A percentile compares a stretch with the other conserved stretches of the same genome.
Evolutionary conservation across 331 rosid genomes (phyloP).

Genomic region (Saraca asoca): DNA sequence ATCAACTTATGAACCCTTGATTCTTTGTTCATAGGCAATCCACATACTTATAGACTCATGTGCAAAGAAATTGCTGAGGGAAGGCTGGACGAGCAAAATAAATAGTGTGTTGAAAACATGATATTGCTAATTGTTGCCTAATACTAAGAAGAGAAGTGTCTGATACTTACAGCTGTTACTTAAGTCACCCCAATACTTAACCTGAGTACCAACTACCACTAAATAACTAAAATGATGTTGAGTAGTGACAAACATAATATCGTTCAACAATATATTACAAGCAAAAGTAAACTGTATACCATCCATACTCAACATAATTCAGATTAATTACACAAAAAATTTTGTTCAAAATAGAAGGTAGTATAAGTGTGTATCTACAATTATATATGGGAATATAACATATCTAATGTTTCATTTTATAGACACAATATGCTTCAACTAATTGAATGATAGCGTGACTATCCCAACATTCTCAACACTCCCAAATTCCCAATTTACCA

Average conservation of each 20-base stretch:
- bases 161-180: background rate
- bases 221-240: background rate
- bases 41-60: constrained; percentile 8
- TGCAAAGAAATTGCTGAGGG: background rate
- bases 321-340: too few species aligned
- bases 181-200: background rate
- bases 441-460: background rate
- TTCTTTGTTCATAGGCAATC: background rate
- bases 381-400: too few species aligned
- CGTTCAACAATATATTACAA: background rate
- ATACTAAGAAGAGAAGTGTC: background rate
- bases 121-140: background rate
- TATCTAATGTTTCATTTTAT: too few species aligned
- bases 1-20: background rate
- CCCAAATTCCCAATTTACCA: background rate
- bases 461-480: background rate
- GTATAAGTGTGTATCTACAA: too few species aligned
- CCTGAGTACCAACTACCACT: background rate
- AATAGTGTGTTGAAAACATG: too few species aligned
- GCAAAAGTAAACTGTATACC: background rate
- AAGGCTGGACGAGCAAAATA: background rate
- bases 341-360: too few species aligned
- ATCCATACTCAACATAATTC: background rate
- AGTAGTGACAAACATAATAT: too few species aligned
- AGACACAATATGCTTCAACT: too few species aligned